A percentile compares a stretch with the other conserved stretches of the same genome.
These are phyloP conservation scores for Neurospora tetraspora DNA, from an alignment of 495 filamentous ascomycete genomes.

Conservation along the genomic window DNA sequence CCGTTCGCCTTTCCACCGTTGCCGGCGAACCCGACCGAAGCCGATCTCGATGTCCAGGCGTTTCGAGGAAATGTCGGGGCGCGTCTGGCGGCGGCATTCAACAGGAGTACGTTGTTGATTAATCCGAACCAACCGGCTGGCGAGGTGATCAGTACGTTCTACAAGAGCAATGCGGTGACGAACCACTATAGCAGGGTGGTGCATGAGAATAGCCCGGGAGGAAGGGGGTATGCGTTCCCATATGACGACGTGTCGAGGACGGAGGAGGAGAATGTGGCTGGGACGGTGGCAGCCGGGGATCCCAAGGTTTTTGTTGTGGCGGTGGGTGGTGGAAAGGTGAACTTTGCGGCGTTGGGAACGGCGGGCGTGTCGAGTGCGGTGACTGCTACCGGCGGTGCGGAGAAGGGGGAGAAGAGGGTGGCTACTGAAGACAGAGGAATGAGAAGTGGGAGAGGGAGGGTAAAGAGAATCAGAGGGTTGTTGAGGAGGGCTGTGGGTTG, in stretches of 20 bases:
- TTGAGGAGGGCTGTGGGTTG: neutral
- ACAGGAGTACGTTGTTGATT: constrained; percentile 51
- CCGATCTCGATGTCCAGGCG: neutral
- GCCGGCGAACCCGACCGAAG: constrained; percentile 25
- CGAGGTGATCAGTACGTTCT: constrained; percentile 38
- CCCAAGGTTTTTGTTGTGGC: constrained; percentile 51
- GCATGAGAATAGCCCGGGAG: constrained; percentile 51
- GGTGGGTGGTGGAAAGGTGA: constrained; percentile 41
- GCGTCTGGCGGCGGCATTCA: constrained; percentile 57
- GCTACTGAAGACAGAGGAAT: neutral
- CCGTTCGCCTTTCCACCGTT: constrained; percentile 41
- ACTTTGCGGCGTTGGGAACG: neutral
- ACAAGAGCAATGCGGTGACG: constrained; percentile 40
- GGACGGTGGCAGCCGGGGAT: constrained; percentile 47
- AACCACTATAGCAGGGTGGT: constrained; percentile 66
- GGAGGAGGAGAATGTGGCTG: constrained; percentile 47
- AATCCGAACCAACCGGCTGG: constrained; percentile 41
- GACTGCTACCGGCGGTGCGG: neutral
- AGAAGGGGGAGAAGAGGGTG: neutral
- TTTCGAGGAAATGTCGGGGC: constrained; percentile 45
- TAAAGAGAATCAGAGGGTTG: neutral
- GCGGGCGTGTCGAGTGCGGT: neutral
- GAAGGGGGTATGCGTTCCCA: constrained; percentile 64
- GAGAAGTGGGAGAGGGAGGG: neutral
- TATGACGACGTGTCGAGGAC: constrained; percentile 64